Conservation (phyloP, 2,329 filamentous ascomycete genomes). For the Aspergillus persii region DNA sequence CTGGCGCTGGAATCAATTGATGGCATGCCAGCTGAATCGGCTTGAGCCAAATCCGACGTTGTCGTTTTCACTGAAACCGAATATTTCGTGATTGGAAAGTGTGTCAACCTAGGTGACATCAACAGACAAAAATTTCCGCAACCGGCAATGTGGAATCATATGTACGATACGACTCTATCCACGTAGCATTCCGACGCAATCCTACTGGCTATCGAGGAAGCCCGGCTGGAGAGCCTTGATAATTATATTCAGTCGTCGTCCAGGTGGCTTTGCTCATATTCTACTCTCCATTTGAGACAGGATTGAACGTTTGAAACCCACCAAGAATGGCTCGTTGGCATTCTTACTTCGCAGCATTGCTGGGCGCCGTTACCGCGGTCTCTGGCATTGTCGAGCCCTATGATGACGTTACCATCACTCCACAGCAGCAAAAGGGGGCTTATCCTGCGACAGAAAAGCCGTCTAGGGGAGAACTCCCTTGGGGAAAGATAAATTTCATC, state of each 20-base stretch:
- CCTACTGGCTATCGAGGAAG: neutral
- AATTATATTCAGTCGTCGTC: neutral
- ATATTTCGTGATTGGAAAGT: too few relatives aligned
- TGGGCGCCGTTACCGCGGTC: neutral
- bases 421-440: neutral
- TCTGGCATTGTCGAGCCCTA: neutral
- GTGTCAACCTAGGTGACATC: too few relatives aligned
- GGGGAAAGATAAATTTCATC: conserved; percentile 63
- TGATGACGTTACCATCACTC: neutral
- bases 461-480: conserved; percentile 25
- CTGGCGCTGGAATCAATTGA: too few relatives aligned
- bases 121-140: too few relatives aligned
- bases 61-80: too few relatives aligned
- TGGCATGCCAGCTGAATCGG: too few relatives aligned
- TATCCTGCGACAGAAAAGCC: neutral
- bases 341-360: neutral
- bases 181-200: neutral
- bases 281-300: neutral
- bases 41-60: too few relatives aligned
- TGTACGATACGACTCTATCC: neutral
- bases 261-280: neutral
- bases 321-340: neutral
- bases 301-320: neutral
- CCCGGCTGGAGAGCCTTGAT: neutral
- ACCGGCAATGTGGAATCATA: neutral